A percentile compares a stretch with the other conserved stretches of the same genome.
phyloP scores from a whole-genome alignment of 2,329 filamentous ascomycete species.

The Phyllachora maydis region DNA sequence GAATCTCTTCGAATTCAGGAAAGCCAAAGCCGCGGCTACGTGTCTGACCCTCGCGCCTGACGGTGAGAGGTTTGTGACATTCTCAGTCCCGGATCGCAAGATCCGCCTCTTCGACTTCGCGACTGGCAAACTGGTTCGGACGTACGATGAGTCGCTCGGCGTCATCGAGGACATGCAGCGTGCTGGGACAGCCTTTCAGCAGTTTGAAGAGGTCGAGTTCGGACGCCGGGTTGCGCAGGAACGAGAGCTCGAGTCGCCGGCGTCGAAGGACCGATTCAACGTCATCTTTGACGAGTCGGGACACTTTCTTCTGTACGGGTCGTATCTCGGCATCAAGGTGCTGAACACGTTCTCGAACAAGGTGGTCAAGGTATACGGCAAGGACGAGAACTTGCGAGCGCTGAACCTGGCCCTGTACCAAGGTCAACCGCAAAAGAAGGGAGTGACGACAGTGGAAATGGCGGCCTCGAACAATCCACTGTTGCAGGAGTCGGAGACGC shows the following conservation, averaged over 20 bases:
- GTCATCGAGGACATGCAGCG: conserved; percentile 91
- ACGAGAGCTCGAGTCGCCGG: conserved; percentile 57
- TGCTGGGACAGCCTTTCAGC: too few relatives aligned
- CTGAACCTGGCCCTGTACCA: conserved; percentile 79
- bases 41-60: conserved; percentile 73
- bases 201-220: conserved; percentile 86
- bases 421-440: conserved; percentile 86
- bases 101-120: conserved; percentile 86
- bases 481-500: conserved; percentile 72
- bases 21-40: conserved; percentile 67
- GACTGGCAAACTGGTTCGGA: conserved; percentile 70
- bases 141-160: conserved; percentile 83
- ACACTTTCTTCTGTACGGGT: conserved; percentile 87
- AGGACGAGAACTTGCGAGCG: conserved; percentile 71
- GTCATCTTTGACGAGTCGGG: conserved; percentile 92
- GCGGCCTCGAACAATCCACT: conserved; percentile 87
- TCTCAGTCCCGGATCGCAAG: conserved; percentile 86
- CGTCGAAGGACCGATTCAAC: conserved; percentile 52
- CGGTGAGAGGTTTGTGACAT: conserved; percentile 67
- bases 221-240: conserved; percentile 73
- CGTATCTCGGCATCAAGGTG: conserved; percentile 80
- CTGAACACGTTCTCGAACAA: conserved; percentile 91
- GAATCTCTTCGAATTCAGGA: conserved; percentile 92
- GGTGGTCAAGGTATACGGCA: conserved; percentile 75
- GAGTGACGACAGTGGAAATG: conserved; percentile 87